Conservation (phyloP, 768 basidiomycete genomes). For the Postia placenta region DNA sequence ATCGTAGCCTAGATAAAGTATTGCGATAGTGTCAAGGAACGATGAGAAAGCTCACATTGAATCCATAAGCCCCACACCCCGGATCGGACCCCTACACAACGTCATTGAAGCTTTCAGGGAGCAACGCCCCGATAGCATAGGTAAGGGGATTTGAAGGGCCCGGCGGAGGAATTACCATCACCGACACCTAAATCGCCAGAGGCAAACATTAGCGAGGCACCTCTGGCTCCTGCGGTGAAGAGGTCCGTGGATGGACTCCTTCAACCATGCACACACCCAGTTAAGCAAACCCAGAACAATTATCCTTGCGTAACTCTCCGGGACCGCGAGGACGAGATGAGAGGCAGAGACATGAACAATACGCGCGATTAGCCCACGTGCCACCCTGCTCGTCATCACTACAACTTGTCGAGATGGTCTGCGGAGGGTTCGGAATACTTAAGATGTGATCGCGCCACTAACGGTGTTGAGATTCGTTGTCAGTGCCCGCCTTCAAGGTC, state of each 20-base stretch:
- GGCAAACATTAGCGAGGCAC: slow-evolving; percentile 59
- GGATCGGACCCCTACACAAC: slow-evolving; percentile 31
- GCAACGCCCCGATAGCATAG: slow-evolving; percentile 17
- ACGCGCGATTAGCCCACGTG: slow-evolving; percentile 16
- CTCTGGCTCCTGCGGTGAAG: slow-evolving; percentile 45
- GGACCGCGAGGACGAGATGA: too few species aligned
- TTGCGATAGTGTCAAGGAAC: not conserved
- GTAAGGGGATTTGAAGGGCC: slow-evolving; percentile 34
- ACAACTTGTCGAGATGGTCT: slow-evolving; percentile 67
- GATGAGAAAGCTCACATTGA: slow-evolving; percentile 23
- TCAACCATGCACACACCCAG: slow-evolving; percentile 35
- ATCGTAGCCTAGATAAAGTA: slow-evolving; percentile 19
- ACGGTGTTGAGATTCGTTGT: too few species aligned
- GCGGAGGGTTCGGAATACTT: slow-evolving; percentile 37
- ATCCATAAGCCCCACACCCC: slow-evolving; percentile 32
- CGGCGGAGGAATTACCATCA: slow-evolving; percentile 40
- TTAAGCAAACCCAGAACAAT: slow-evolving; percentile 57
- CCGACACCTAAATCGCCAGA: slow-evolving; percentile 73
- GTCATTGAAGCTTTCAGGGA: slow-evolving; percentile 26
- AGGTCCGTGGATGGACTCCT: not conserved
- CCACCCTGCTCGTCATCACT: slow-evolving; percentile 69
- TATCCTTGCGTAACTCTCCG: slow-evolving; percentile 50
- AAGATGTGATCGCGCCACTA: slow-evolving; percentile 64
- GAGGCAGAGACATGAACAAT: slow-evolving; percentile 2
- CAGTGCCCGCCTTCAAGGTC: too few species aligned